A percentile compares a stretch with the other conserved stretches of the same genome.
phyloP scores from a whole-genome alignment of 345 rosid genomes.

The Carallia brachiata region DNA sequence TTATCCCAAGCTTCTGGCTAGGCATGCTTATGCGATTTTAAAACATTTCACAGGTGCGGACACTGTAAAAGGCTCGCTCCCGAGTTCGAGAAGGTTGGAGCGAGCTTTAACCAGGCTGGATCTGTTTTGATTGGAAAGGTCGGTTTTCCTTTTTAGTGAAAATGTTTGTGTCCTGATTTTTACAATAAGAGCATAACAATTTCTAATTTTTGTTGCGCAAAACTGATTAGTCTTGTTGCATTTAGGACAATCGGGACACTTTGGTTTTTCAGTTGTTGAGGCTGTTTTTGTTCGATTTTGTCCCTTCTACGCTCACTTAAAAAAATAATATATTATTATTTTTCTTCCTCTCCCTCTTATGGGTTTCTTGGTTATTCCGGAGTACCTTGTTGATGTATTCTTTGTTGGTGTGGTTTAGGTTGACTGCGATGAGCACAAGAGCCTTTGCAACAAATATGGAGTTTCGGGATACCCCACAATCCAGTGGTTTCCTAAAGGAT shows the following conservation, averaged over 20 bases:
- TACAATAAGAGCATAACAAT: neutral
- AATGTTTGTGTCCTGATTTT: neutral
- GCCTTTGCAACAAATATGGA: conserved; percentile 77
- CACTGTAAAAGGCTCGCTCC: conserved; percentile 99
- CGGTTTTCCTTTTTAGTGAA: neutral
- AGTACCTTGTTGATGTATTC: neutral
- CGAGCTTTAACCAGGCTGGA: conserved; percentile 86
- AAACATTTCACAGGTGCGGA: conserved; percentile 65
- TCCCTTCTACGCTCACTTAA: no score
- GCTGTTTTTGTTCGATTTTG: neutral
- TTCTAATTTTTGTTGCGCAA: no score
- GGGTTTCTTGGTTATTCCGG: neutral
- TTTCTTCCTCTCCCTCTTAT: no score
- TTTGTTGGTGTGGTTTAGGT: conserved; percentile 52
- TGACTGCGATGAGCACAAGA: conserved; percentile 97
- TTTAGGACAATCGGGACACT: no score
- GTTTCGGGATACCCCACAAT: conserved; percentile 91
- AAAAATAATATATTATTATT: no score
- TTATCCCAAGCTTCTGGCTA: no score
- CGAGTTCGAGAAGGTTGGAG: conserved; percentile 84
- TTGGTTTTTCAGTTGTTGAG: neutral
- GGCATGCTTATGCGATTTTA: neutral
- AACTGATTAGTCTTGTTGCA: no score
- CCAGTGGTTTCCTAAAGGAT: conserved; percentile 95
- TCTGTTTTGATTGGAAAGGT: conserved; percentile 92